Evolutionary conservation across 2,329 filamentous ascomycete genomes (phyloP).

Genomic region (Trichoderma koningiopsis): DNA sequence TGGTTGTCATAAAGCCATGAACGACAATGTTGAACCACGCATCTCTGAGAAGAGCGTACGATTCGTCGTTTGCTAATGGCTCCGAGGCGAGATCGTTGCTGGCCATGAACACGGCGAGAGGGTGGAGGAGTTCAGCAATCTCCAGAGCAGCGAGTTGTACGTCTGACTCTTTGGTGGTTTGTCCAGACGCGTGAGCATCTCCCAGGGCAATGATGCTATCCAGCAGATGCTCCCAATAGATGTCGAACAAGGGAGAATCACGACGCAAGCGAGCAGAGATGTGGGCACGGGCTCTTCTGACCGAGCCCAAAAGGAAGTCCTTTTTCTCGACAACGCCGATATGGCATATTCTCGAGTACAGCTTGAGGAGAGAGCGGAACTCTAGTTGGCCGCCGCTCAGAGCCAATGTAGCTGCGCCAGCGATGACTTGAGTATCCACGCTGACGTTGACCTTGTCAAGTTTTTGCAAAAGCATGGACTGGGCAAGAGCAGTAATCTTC

Average conservation of each 20-base stretch:
- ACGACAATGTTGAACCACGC: constrained; percentile 98
- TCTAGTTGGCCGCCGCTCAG: constrained; percentile 77
- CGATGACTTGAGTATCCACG: constrained; percentile 84
- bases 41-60: constrained; percentile 76
- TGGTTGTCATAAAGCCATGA: constrained; percentile 81
- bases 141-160: constrained; percentile 81
- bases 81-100: constrained; percentile 58
- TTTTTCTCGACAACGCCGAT: constrained; percentile 73
- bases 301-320: constrained; percentile 68
- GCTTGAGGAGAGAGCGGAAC: constrained; percentile 81
- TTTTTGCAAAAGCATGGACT: constrained; percentile 97
- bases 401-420: constrained; percentile 76
- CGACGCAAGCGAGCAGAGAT: constrained; percentile 71
- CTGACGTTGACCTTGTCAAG: constrained; percentile 78
- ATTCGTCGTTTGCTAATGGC: constrained; percentile 63
- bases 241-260: constrained; percentile 74
- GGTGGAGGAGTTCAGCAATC: constrained; percentile 83
- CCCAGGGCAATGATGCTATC: constrained; percentile 89
- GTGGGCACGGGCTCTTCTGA: constrained; percentile 76
- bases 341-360: constrained; percentile 75
- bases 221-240: constrained; percentile 82
- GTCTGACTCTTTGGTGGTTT: constrained; percentile 74
- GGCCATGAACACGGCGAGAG: constrained; percentile 83
- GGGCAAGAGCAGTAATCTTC: constrained; percentile 89
- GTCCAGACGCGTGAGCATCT: constrained; percentile 74